Base-by-base conservation (phyloP, 2,329 filamentous ascomycete species). In the Colletotrichum nymphaeae region DNA sequence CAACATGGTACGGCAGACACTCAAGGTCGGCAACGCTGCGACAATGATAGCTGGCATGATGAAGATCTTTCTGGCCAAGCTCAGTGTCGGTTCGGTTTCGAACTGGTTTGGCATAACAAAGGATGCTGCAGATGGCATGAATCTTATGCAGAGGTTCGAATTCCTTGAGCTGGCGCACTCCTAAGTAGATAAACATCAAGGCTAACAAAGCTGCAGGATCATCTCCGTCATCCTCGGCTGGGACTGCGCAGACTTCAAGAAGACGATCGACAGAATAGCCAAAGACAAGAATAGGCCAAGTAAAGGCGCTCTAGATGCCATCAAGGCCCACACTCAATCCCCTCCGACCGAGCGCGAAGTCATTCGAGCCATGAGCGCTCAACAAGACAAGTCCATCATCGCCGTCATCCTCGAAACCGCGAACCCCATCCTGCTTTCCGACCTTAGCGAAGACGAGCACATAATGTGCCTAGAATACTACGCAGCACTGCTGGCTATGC, bases 21-120 rank as follows among this genome's bases (percentile, higher is more conserved):
- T 97, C 4, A 90, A 91, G 53, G 88, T 95, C 16, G 93, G 94
- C 6, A 97, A 96, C 79, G 93, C 93, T 0, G 93, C 93, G 1
- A 93, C 91, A 24, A 95, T 97, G 94, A 92, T 96, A 69, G 93
- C 89, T 78, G 93, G 88, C 71, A 92, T 96, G 88, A 88, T 94
- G 80, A 89, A 87, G 66, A 84, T 96, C 19, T 86, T 95, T 19
- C 86, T 97, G 16, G 91, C 93, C n/a, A 97, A 97, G 82, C 84
- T 95, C 69, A 93, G 93, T 76, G 86, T 96, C 5, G 91, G 90
- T 1, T 91, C 91, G 8, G 83, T 96, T 63, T 94, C 94, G 5
- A 95, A 95, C 79, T 96, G 93, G 92, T 88, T 95, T 12, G 93
- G 94, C 0, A 80, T 94, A 52, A 95, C 92, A 0, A 88, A 89